phyloP scores from a whole-genome alignment of 176 grass and related monocot genomes.

The Microstegium vimineum region DNA sequence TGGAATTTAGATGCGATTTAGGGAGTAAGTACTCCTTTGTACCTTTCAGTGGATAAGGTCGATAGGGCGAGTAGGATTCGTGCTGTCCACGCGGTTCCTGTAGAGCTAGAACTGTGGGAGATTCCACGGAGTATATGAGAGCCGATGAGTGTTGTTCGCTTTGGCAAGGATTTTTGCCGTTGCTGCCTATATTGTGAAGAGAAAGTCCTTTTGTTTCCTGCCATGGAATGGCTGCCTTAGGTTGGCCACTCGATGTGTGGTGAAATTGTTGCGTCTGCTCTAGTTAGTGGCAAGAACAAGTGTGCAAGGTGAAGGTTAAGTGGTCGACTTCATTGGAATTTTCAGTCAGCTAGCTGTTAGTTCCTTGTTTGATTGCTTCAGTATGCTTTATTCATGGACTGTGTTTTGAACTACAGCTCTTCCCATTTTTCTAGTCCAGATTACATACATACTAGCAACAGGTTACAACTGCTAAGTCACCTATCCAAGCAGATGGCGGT shows the following conservation, averaged over 20 bases:
- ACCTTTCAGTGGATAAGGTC: no score
- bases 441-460: not conserved
- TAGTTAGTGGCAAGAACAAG: not conserved
- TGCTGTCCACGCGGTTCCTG: no score
- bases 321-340: not conserved
- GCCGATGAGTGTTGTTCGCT: no score
- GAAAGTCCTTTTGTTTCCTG: not conserved
- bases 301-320: not conserved
- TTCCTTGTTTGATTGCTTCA: not conserved
- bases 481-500: not conserved
- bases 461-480: not conserved
- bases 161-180: no score
- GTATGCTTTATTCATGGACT: not conserved
- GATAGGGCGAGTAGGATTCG: no score
- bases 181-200: no score
- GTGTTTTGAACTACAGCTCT: not conserved
- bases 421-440: not conserved
- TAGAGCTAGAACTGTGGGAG: no score
- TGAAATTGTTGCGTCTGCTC: not conserved
- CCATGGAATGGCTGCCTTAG: not conserved
- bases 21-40: no score
- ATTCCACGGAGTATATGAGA: no score
- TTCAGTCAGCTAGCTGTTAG: not conserved
- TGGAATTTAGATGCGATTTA: no score
- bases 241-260: not conserved